A percentile compares a stretch with the other conserved stretches of the same genome.
Conservation (phyloP, 305 asterid species). For the Solanum hybrid region DNA sequence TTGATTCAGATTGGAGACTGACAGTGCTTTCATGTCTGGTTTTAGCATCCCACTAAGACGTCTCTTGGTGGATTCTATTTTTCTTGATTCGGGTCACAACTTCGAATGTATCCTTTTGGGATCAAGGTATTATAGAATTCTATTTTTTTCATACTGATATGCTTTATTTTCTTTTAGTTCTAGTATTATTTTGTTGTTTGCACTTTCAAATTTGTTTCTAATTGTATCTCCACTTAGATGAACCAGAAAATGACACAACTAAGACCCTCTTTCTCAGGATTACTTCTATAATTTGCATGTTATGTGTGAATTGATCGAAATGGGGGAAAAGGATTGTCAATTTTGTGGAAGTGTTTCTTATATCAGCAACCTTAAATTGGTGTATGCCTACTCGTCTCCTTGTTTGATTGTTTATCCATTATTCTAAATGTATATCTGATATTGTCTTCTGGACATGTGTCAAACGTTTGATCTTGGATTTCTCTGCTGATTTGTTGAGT, state of each 20-base stretch:
- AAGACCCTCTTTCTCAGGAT: too few species aligned
- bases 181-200: not conserved
- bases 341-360: not conserved
- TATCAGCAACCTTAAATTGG: not conserved
- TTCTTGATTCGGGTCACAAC: slow-evolving; percentile 26
- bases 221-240: too few species aligned
- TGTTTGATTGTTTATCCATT: not conserved
- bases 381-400: not conserved
- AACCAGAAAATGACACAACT: too few species aligned
- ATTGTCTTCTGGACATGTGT: too few species aligned
- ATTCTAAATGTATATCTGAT: not conserved
- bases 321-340: not conserved
- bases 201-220: too few species aligned
- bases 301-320: too few species aligned
- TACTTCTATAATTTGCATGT: too few species aligned
- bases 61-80: slow-evolving; percentile 14
- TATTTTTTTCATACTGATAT: not conserved
- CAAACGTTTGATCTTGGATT: too few species aligned
- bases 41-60: slow-evolving; percentile 20
- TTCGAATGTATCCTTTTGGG: slow-evolving; percentile 14
- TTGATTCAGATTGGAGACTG: slow-evolving; percentile 44
- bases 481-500: not conserved
- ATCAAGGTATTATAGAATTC: slow-evolving; percentile 38
- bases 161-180: not conserved
- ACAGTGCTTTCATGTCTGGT: slow-evolving; percentile 46